Conservation (phyloP, 1,284 basidiomycete species). For the Phlebopus sp. region DNA sequence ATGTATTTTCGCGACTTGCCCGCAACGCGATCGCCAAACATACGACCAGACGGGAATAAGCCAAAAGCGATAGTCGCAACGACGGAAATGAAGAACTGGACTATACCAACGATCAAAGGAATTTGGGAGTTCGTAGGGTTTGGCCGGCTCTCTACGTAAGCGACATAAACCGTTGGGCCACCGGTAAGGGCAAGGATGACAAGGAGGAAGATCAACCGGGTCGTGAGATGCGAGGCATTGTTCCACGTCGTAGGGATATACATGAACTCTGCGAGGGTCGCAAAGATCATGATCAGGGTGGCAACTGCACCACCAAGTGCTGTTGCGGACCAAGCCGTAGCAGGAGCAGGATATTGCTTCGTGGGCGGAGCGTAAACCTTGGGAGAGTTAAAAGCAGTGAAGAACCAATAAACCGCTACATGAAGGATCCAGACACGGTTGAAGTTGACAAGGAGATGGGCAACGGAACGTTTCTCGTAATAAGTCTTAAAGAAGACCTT, state of each 20-base stretch:
- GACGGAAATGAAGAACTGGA: conserved; percentile 88
- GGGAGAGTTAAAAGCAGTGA: conserved; percentile 95
- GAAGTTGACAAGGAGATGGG: conserved; percentile 94
- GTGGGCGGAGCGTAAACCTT: conserved; percentile 79
- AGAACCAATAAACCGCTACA: conserved; percentile 89
- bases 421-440: conserved; percentile 97
- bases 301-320: conserved; percentile 91
- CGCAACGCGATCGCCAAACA: conserved; percentile 95
- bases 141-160: conserved; percentile 66
- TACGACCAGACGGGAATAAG: conserved; percentile 85
- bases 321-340: conserved; percentile 92
- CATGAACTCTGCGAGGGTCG: conserved; percentile 88
- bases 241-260: conserved; percentile 99
- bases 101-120: conserved; percentile 82
- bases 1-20: conserved; percentile 93
- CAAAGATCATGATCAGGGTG: conserved; percentile 86
- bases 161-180: conserved; percentile 90
- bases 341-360: conserved; percentile 55
- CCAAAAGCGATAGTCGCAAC: conserved; percentile 78
- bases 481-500: conserved; percentile 97
- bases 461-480: conserved; percentile 89
- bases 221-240: conserved; percentile 91
- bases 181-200: conserved; percentile 84
- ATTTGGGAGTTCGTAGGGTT: conserved; percentile 47
- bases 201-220: conserved; percentile 83